Percentiles rank a stretch among this genome's conserved stretches.
Conservation (phyloP, 2,329 filamentous ascomycete genomes). For the Ascosphaera apis region DNA sequence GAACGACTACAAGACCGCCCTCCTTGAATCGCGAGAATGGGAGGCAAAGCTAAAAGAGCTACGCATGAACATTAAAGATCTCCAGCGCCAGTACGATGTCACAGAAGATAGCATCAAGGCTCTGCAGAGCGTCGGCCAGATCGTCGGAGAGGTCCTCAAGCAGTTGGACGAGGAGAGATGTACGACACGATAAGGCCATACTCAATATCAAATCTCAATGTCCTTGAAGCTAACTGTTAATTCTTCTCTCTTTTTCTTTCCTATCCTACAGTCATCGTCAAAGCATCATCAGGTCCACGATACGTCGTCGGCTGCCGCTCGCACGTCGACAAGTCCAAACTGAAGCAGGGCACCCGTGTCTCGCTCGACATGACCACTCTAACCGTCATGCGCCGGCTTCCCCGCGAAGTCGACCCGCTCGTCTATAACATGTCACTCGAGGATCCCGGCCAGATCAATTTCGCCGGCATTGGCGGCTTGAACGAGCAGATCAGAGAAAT, state of each 20-base stretch:
- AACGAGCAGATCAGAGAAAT: constrained; percentile 98
- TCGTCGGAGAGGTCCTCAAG: constrained; percentile 96
- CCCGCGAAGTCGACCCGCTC: constrained; percentile 88
- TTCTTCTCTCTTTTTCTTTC: too few relatives aligned
- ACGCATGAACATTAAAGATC: constrained; percentile 82
- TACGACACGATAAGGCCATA: too few relatives aligned
- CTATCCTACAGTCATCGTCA: constrained; percentile 59
- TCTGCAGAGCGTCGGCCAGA: constrained; percentile 93
- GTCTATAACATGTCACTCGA: constrained; percentile 99
- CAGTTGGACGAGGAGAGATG: constrained; percentile 97
- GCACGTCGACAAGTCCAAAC: constrained; percentile 89
- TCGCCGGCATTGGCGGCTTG: constrained; percentile 87
- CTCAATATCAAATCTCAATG: too few relatives aligned
- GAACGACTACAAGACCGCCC: constrained; percentile 53
- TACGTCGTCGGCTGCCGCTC: constrained; percentile 97
- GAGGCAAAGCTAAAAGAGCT: constrained; percentile 91
- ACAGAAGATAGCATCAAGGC: constrained; percentile 99
- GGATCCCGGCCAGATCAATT: constrained; percentile 92
- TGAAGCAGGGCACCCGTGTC: constrained; percentile 95
- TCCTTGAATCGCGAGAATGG: constrained; percentile 93
- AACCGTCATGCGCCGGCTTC: constrained; percentile 99
- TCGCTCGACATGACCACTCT: constrained; percentile 98
- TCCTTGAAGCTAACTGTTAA: too few relatives aligned
- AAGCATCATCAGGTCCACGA: constrained; percentile 86
- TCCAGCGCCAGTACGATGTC: constrained; percentile 86